phyloP scores from a whole-genome alignment of 371 early-diverging fungal species.

The Dichotomocladium elegans region DNA sequence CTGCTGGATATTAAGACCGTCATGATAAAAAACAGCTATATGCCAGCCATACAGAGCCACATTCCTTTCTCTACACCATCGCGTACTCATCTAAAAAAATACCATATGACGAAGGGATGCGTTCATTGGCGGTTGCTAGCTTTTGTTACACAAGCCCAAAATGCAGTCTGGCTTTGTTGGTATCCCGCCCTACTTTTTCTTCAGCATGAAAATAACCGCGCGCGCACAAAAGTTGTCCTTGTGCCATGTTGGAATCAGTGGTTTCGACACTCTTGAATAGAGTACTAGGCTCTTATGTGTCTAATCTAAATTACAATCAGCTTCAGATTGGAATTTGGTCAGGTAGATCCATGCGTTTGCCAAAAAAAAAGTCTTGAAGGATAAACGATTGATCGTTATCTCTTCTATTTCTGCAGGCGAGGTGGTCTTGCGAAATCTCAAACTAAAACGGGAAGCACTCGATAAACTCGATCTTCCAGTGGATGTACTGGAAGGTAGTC shows the following conservation, averaged over 20 bases:
- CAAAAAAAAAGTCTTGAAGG: background rate
- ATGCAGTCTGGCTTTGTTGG: too few species aligned
- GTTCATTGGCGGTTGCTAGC: too few species aligned
- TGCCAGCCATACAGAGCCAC: too few species aligned
- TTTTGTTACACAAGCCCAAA: too few species aligned
- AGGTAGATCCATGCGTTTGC: constrained; percentile 53
- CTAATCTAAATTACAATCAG: constrained; percentile 93
- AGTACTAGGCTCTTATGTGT: constrained; percentile 94
- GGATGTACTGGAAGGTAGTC: constrained; percentile 85
- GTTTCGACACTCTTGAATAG: constrained; percentile 87
- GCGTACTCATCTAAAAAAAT: too few species aligned
- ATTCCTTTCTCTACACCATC: too few species aligned
- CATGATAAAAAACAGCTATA: too few species aligned
- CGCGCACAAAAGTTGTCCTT: too few species aligned
- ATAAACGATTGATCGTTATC: background rate
- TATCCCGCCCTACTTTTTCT: too few species aligned
- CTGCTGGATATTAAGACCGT: too few species aligned
- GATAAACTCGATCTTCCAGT: constrained; percentile 93
- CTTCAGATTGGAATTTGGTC: constrained; percentile 96
- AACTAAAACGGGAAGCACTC: constrained; percentile 86
- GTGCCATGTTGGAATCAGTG: constrained; percentile 84
- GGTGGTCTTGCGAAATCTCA: constrained; percentile 90
- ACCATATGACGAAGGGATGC: too few species aligned
- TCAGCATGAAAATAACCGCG: too few species aligned
- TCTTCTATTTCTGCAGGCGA: constrained; percentile 64